phyloP scores from a whole-genome alignment of 352 stramenopile species.

The Globisporangium acanthophoron region DNA sequence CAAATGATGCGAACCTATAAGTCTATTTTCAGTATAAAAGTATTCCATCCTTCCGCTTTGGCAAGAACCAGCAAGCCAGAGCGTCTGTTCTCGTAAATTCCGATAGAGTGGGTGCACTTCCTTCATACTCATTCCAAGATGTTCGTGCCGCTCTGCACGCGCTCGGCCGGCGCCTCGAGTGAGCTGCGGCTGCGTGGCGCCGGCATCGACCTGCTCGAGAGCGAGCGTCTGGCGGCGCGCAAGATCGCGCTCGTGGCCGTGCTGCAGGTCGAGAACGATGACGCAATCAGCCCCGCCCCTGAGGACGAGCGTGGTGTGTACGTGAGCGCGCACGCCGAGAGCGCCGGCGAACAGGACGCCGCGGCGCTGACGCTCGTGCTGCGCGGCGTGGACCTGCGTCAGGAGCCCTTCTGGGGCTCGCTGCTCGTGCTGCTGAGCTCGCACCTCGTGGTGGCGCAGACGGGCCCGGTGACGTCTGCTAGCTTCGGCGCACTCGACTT shows the following conservation, averaged over 20 bases:
- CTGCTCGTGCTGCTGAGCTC: conserved; percentile 56
- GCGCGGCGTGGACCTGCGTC: conserved; percentile 35
- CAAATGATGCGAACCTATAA: too few relatives aligned
- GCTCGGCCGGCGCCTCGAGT: conserved; percentile 11
- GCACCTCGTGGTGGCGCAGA: conserved; percentile 40
- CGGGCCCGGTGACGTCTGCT: conserved; percentile 26
- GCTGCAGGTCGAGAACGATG: conserved; percentile 27
- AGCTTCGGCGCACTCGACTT: conserved; percentile 48
- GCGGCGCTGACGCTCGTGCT: conserved; percentile 47
- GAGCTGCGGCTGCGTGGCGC: conserved; percentile 36
- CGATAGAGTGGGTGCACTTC: neutral
- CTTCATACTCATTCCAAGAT: neutral
- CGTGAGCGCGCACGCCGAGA: conserved; percentile 36
- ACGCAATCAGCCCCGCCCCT: neutral
- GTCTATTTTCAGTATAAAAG: too few relatives aligned
- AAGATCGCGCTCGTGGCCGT: conserved; percentile 59
- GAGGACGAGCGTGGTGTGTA: conserved; percentile 45
- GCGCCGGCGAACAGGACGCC: conserved; percentile 42
- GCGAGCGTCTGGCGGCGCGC: conserved; percentile 29
- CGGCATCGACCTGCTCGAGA: conserved; percentile 45
- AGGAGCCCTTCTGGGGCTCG: conserved; percentile 58
- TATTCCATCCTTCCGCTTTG: too few relatives aligned
- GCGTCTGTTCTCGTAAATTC: too few relatives aligned
- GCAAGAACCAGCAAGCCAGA: too few relatives aligned
- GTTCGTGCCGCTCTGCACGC: conserved; percentile 62